Base-by-base conservation (phyloP, 306 rosid genomes). In the Cucumis hystrix region DNA sequence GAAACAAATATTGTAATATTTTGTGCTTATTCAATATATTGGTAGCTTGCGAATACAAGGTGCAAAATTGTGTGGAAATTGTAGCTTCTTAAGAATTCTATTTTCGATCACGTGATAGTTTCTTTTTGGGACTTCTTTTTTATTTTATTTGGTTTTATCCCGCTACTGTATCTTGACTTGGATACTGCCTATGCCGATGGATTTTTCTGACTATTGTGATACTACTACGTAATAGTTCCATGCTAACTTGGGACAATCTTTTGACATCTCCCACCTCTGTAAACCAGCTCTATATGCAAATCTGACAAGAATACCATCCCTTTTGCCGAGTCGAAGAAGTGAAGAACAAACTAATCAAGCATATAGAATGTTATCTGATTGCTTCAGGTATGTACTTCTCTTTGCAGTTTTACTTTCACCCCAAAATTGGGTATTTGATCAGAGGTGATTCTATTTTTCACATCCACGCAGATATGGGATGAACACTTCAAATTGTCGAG, bases 311-410 rank as follows among this genome's bases (percentile, higher is more conserved):
- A 81, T 68, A 16, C 98, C 98, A 12, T 90, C 95, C 68, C 97
- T 94, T 87, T 91, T 94, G 84, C 98, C 98, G 0, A 87, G 84
- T 80, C 87, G 83, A 83, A 88, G 88, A 85, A 94, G 88, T 82
- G 93, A 83, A 79, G 95, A 85, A 64, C 96, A 89, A 89, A 83
- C 70, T 37, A 91, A 84, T 83, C 91, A 84, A 80, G 97, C 98
- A 65, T 83, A 84, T 84, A 85, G 78, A 84, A 89, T 94, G 98
- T 73, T 91, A 81, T 86, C 98, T 33, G 98, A 94, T 81, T 87
- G 92, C 87, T 94, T 91, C 95, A 91, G 98, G 98, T 94, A n/a
- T 71, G 78, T 74, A 51, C 73, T 58, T 81, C 74, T 81, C 79
- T 65, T 78, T 58, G 47, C 62, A 58, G 64, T 65, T 54, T 75